Conservation (phyloP, 2,329 filamentous ascomycete species). For the Hymenoscyphus scutula region DNA sequence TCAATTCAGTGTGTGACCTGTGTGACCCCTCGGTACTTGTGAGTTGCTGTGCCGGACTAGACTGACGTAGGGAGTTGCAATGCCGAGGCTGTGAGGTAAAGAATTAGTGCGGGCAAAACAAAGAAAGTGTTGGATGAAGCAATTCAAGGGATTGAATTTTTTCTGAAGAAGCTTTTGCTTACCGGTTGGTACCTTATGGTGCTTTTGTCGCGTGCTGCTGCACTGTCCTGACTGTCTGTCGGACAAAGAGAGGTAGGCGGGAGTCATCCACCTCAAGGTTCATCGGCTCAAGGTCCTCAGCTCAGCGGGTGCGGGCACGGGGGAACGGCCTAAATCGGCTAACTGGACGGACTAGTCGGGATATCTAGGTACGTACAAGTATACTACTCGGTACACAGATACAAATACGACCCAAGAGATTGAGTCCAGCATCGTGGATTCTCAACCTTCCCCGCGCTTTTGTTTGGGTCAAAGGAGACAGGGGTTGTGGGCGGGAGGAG, state of each 20-base stretch:
- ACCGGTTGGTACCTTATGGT: no score
- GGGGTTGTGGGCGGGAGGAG: not conserved
- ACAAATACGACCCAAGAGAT: not conserved
- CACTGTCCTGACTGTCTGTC: not conserved
- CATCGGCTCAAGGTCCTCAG: slow-evolving; percentile 1
- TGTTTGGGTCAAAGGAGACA: not conserved
- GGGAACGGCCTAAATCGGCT: not conserved
- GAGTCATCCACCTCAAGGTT: not conserved
- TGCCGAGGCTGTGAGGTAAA: slow-evolving; percentile 15
- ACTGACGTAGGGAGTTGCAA: slow-evolving; percentile 16
- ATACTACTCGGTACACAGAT: no score
- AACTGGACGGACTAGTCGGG: slow-evolving; percentile 1
- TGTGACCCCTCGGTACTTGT: slow-evolving; percentile 9
- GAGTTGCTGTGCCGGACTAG: not conserved
- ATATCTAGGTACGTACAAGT: not conserved
- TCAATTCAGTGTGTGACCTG: slow-evolving; percentile 8
- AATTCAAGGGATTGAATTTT: not conserved
- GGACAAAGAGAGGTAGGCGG: not conserved
- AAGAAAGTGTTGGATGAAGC: not conserved
- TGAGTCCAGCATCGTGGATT: not conserved
- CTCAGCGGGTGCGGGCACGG: not conserved
- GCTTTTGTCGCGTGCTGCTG: slow-evolving; percentile 1
- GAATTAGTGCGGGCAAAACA: not conserved
- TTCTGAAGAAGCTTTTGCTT: slow-evolving; percentile 3
- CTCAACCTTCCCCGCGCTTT: not conserved